Base-by-base conservation (phyloP, 1,284 basidiomycete genomes). In the Puccinia hordei region DNA sequence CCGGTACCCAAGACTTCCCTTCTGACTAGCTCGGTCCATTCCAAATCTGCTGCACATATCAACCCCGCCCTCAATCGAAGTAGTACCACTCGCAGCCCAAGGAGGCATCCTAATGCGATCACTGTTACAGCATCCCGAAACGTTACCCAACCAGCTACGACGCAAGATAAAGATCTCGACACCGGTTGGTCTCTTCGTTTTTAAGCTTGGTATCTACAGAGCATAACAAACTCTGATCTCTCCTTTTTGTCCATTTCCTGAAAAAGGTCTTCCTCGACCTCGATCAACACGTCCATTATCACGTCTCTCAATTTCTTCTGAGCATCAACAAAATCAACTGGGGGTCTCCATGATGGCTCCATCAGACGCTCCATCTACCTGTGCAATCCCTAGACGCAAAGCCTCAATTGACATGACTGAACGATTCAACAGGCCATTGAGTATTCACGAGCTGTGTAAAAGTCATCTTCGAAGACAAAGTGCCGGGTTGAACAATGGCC, bases 1-100 rank as follows among this genome's bases (percentile, higher is more conserved):
- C 76, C 76, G 30, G 55, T 79, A 22, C 76, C 76, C 15, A 79
- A 79, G 27, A 27, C 66, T 8, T 77, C 59, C 17, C 63, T 55
- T 24, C 46, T 66, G 13, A 68, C 59, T 51, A 77, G 49, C 44
- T 53, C 38, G 19, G 12, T 65, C 8, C n/a, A 33, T 55, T 33
- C 46, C 63, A 53, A 63, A 35, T 53, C 57, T 2, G 24, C 44
- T 17, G 15, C 63, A n/a, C 33, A 41, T 24, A 51, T 10, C 27
- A 65, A 49, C 17, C 27, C 49, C 8, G 46, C 63, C 8, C 59
- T 66, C 61, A 66, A 63, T 41, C 59, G 63, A 44, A 77, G 75
- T 41, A 33, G 22, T 19, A 69, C 75, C 6, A 55, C 49, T 24
- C 59, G 49, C 19, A 46, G 59, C 33, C 63, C 63, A 38, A 53